phyloP scores from a whole-genome alignment of 73 alveolate genomes.

The Stentor coeruleus region DNA sequence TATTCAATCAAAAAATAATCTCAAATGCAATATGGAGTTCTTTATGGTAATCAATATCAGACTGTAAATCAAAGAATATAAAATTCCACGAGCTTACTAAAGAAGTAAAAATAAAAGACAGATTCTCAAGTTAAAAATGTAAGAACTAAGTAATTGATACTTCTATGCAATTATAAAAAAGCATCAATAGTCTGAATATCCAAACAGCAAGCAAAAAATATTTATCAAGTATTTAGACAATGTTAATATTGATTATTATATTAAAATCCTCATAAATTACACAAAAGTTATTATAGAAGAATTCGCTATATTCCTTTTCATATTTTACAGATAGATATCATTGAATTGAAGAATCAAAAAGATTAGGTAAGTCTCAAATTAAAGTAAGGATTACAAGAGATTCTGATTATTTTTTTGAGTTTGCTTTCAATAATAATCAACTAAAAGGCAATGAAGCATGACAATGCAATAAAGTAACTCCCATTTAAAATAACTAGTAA shows the following conservation, averaged over 20 bases:
- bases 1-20: no score
- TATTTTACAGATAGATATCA: conserved; percentile 82
- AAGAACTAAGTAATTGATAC: conserved; percentile 61
- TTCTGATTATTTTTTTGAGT: conserved; percentile 48
- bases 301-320: conserved; percentile 34
- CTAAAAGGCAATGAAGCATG: conserved; percentile 51
- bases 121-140: conserved; percentile 62
- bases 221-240: conserved; percentile 31
- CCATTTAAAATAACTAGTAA: neutral
- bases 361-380: conserved; percentile 50
- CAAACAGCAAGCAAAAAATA: conserved; percentile 29
- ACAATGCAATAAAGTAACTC: conserved; percentile 33
- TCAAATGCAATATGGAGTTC: no score
- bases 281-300: conserved; percentile 33
- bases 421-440: conserved; percentile 47
- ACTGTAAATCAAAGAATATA: conserved; percentile 53
- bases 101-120: conserved; percentile 55
- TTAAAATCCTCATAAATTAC: conserved; percentile 50
- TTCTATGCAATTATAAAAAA: conserved; percentile 43
- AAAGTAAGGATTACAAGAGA: conserved; percentile 46
- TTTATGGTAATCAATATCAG: conserved; percentile 37
- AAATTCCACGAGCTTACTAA: conserved; percentile 72
- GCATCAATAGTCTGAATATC: conserved; percentile 32
- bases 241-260: conserved; percentile 40
- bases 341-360: conserved; percentile 65